Conservation (phyloP, 1,284 basidiomycete genomes). For the Neolentinus lepideus region DNA sequence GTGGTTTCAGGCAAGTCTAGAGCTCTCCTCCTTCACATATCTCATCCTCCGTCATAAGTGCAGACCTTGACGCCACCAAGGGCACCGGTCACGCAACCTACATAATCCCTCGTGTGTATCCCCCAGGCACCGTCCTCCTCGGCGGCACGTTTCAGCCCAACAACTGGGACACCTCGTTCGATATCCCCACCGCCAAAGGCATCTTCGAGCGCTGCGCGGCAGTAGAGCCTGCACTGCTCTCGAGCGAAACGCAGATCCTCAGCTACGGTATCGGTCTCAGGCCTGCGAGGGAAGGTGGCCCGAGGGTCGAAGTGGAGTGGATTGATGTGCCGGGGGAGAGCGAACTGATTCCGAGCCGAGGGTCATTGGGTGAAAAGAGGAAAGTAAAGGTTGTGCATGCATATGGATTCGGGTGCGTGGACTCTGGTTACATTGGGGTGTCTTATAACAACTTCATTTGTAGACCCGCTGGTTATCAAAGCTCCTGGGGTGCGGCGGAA, state of each 20-base stretch:
- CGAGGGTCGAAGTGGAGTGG: slow-evolving; percentile 60
- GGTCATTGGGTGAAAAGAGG: slow-evolving; percentile 27
- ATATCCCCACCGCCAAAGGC: slow-evolving; percentile 30
- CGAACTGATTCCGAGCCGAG: slow-evolving; percentile 18
- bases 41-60: background rate
- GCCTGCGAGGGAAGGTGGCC: slow-evolving; percentile 61
- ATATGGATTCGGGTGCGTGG: slow-evolving; percentile 44
- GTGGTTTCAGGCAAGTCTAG: slow-evolving; percentile 14
- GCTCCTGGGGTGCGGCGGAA: slow-evolving; percentile 23
- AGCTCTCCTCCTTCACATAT: background rate
- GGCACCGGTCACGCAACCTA: slow-evolving; percentile 29
- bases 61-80: slow-evolving; percentile 1
- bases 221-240: slow-evolving; percentile 29
- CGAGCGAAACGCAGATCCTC: slow-evolving; percentile 36
- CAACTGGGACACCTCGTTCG: slow-evolving; percentile 42
- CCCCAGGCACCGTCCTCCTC: slow-evolving; percentile 33
- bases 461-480: slow-evolving; percentile 22
- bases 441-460: background rate
- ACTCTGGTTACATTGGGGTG: slow-evolving; percentile 5
- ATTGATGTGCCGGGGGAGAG: slow-evolving; percentile 26
- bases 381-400: slow-evolving; percentile 58
- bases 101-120: slow-evolving; percentile 45
- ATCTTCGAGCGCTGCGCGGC: slow-evolving; percentile 38
- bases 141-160: slow-evolving; percentile 47
- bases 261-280: slow-evolving; percentile 64